Percentiles rank a stretch among this genome's conserved stretches.
Conservation (phyloP, 176 grass and related monocot genomes). For the Bothriochloa decipiens region DNA sequence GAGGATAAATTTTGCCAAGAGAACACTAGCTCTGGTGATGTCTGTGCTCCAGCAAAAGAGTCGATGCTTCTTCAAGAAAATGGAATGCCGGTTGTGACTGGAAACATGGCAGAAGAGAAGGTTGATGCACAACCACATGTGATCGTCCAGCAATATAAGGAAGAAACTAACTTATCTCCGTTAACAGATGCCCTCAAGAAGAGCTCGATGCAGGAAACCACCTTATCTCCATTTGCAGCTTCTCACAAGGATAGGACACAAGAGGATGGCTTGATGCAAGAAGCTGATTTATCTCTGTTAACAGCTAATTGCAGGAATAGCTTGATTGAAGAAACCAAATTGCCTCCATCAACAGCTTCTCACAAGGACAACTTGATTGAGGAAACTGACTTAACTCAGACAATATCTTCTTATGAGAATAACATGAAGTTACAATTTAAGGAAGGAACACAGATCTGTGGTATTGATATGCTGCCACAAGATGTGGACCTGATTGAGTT, state of each 20-base stretch:
- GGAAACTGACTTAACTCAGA: constrained; percentile 31
- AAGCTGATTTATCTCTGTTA: constrained; percentile 30
- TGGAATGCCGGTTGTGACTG: constrained; percentile 29
- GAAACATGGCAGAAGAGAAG: constrained; percentile 45
- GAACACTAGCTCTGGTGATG: constrained; percentile 16
- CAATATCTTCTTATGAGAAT: constrained; percentile 42
- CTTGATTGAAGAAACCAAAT: constrained; percentile 26
- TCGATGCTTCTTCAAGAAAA: constrained; percentile 40
- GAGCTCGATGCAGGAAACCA: constrained; percentile 39
- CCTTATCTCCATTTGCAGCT: constrained; percentile 31
- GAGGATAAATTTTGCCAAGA: constrained; percentile 43
- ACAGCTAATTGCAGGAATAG: constrained; percentile 38
- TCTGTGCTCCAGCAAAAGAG: constrained; percentile 28
- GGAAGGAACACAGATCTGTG: constrained; percentile 33
- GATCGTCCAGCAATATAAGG: constrained; percentile 49
- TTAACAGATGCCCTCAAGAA: constrained; percentile 31
- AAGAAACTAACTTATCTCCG: constrained; percentile 28
- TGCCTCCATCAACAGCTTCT: constrained; percentile 34
- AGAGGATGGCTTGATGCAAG: constrained; percentile 37
- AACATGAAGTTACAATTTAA: constrained; percentile 43
- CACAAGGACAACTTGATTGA: constrained; percentile 33
- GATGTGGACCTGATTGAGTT: constrained; percentile 61
- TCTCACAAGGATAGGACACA: constrained; percentile 40
- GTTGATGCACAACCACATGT: constrained; percentile 37
- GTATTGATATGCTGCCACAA: constrained; percentile 40